Evolutionary conservation across 768 basidiomycete species (phyloP), one percentile per base, ranked within the genome.

Genomic region (Termitomyces sp.): DNA sequence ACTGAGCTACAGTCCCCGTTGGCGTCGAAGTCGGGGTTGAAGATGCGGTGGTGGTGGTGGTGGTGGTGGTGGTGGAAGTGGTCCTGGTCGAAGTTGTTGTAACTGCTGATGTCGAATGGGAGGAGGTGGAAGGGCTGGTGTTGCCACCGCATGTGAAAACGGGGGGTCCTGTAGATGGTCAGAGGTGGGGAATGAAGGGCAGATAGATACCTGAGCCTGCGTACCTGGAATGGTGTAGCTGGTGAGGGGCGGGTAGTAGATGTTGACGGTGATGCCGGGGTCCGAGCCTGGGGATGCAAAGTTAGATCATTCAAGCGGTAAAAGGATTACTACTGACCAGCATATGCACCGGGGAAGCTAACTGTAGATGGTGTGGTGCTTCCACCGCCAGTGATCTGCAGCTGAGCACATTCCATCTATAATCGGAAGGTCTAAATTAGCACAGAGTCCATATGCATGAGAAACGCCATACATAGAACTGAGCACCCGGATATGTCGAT

Each of bases 401-500:
- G 57, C 58, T 79, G 78, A 7, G 73, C 78, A 52, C 78, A 80
- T 53, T 74, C 73, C 75, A 78, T 76, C 75, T 78, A 49, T 6
- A 5, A 54, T 22, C 9, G 17, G 14, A 11, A 35, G 37, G 50
- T 40, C 12, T 30, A 5, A 12, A 12, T 43, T 5, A 42, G 24
- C 60, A 14, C 34, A 21, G 44, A 17, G 12, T 44, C 56, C 28
- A 7, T 28, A 49, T 43, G 15, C 9, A 21, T 15, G 9, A 4
- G 34, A 37, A 65, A 9, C 5, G 35, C 71, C 28, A 51, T 54
- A 77, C 80, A 60, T 82, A 84, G 70, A 84, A 71, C 56, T 83
- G 80, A 21, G 82, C 82, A 37, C 82, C 81, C 37, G 79, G 80
- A 60, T 80, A 81, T 17, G 60, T 70, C 6, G 58, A 53, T 0